phyloP scores from a whole-genome alignment of 148 eudicot species.

The Heliosperma pusillum region DNA sequence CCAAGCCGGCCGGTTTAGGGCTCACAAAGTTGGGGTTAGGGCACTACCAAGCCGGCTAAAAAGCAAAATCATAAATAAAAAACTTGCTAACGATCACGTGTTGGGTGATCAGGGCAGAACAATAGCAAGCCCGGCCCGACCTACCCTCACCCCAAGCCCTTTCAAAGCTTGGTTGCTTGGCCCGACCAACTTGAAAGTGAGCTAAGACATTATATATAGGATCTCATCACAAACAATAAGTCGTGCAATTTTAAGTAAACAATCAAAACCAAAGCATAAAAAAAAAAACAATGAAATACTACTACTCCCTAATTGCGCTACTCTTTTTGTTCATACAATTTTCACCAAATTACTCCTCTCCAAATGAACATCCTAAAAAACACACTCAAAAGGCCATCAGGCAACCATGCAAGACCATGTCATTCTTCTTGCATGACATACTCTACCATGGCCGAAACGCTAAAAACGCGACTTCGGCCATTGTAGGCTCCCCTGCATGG shows the following conservation, averaged over 20 bases:
- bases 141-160: too few relatives aligned
- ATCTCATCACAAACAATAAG: not conserved
- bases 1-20: too few relatives aligned
- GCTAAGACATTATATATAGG: too few relatives aligned
- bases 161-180: too few relatives aligned
- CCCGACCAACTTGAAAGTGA: too few relatives aligned
- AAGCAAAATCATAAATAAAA: too few relatives aligned
- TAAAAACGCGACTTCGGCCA: slow-evolving; percentile 56
- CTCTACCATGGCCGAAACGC: slow-evolving; percentile 48
- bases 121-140: too few relatives aligned
- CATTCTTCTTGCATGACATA: slow-evolving; percentile 58
- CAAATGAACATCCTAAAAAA: not conserved
- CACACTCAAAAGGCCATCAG: not conserved
- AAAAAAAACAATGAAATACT: not conserved
- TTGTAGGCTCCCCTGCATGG: slow-evolving; percentile 48
- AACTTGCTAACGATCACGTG: too few relatives aligned
- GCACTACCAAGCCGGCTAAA: too few relatives aligned
- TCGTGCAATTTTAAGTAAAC: not conserved
- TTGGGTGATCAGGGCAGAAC: too few relatives aligned
- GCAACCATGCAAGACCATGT: slow-evolving; percentile 39
- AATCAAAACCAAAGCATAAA: not conserved
- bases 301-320: not conserved
- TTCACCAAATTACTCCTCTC: slow-evolving; percentile 7
- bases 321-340: slow-evolving; percentile 7
- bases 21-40: too few relatives aligned